phyloP scores from a whole-genome alignment of 2,329 filamentous ascomycete genomes.

The Fusarium beomiforme region DNA sequence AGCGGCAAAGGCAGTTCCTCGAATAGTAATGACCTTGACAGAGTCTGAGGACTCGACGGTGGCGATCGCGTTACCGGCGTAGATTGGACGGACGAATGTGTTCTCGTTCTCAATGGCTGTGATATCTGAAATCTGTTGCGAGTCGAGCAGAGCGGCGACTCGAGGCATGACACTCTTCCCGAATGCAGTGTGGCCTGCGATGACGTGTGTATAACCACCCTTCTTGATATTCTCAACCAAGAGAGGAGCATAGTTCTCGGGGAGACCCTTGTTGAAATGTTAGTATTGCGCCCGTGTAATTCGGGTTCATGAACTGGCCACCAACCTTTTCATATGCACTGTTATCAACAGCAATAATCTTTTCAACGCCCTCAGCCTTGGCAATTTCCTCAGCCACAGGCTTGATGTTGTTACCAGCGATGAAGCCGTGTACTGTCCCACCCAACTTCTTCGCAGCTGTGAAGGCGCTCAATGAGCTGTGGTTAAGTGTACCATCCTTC shows the following conservation, averaged over 20 bases:
- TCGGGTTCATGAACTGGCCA: neutral
- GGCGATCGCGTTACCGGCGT: constrained; percentile 95
- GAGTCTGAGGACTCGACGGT: constrained; percentile 91
- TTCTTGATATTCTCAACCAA: constrained; percentile 97
- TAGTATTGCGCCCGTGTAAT: constrained; percentile 3
- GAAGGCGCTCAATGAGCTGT: constrained; percentile 83
- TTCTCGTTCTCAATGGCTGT: constrained; percentile 87
- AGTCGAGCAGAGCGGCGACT: constrained; percentile 89
- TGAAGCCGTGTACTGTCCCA: constrained; percentile 84
- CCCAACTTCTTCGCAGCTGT: constrained; percentile 89
- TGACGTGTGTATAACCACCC: constrained; percentile 90
- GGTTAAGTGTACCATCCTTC: constrained; percentile 85
- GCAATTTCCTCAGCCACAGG: constrained; percentile 82
- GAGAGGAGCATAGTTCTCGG: constrained; percentile 94
- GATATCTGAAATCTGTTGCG: constrained; percentile 93
- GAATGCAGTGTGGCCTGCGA: constrained; percentile 92
- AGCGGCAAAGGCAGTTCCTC: constrained; percentile 89
- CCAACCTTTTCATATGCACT: constrained; percentile 88
- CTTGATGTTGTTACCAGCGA: constrained; percentile 84
- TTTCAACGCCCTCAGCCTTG: constrained; percentile 90
- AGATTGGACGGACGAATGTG: constrained; percentile 96
- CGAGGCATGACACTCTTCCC: constrained; percentile 95
- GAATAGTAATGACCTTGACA: constrained; percentile 90
- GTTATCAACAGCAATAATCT: constrained; percentile 90
- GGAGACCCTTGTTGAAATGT: constrained; percentile 70